Evolutionary conservation across 2,329 filamentous ascomycete genomes (phyloP), one percentile per base, ranked within the genome.

Genomic region (Venturia effusa): DNA sequence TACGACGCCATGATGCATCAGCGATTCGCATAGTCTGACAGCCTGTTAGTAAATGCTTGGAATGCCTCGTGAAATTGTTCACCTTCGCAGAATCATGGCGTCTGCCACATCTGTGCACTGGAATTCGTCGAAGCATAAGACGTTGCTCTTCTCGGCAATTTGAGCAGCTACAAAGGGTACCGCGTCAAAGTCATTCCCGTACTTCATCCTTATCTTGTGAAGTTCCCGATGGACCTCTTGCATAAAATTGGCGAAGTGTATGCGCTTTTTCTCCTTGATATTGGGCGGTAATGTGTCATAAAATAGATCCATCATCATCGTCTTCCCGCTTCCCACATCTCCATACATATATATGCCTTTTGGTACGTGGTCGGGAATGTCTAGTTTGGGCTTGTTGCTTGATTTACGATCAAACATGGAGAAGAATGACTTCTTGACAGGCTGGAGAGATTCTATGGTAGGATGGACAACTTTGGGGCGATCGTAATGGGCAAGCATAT

Each of bases 241-340:
- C 94, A 99, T 99, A 80, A 99, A 99, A 75, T 96, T 96, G 80
- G 97, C 92, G 77, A 99, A 99, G 79, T 99, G 94, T 71, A 99
- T 97, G 59, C 94, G 84, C 59, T 88, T 95, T 79, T 96, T 97
- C 39, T 86, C 85, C 64, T 81, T 83, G 68, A 97, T 92, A 66
- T 88, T 88, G 19, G 79, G 74, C 0, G 94, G 94, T 27, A 97
- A 79, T 0, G 93, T 97, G 68, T 97, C 92, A 78, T 92, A 96
- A 75, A 97, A 97, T 61, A 99, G 80, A 73, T 99, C 93, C 94
- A 99, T 99, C 72, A 99, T 81, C 94, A 99, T 99, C 2, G 94
- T 99, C 81, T 99, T 99, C 67, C 94, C 94, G 70, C 91, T 95
- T 48, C 94, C 94, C 1, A 99, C 94, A 74, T 99, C 94, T 65